Percentiles rank a stretch among this genome's conserved stretches.
These are phyloP conservation scores for Boeremia lycopersici DNA, from an alignment of 2,329 filamentous ascomycete species.

Conservation along the genomic window DNA sequence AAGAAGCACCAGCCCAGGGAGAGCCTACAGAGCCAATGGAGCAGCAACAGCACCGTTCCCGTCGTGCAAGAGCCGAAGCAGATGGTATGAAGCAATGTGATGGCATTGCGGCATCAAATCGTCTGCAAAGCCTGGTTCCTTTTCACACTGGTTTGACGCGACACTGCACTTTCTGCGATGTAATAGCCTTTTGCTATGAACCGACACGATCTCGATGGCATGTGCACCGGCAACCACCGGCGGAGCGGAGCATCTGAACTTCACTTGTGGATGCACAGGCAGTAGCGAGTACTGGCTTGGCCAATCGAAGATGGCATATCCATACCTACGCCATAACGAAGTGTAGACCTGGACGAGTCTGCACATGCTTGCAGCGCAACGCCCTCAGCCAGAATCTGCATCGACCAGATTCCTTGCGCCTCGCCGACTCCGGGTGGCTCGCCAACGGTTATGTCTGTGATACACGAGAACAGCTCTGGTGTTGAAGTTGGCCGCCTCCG, in stretches of 20 bases:
- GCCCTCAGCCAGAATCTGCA: neutral
- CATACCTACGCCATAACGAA: too few species aligned
- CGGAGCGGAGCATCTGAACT: neutral
- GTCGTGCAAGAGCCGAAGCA: slow-evolving; percentile 30
- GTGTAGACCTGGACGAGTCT: too few species aligned
- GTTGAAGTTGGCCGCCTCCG: slow-evolving; percentile 3
- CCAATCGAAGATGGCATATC: too few species aligned
- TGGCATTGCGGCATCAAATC: neutral
- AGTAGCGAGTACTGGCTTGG: too few species aligned
- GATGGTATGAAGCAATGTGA: slow-evolving; percentile 23
- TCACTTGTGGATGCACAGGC: too few species aligned
- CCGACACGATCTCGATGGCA: too few species aligned
- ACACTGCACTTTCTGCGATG: neutral
- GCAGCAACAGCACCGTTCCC: slow-evolving; percentile 20
- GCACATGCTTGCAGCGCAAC: neutral
- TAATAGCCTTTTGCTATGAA: neutral
- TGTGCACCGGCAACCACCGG: neutral
- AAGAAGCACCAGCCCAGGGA: slow-evolving; percentile 13
- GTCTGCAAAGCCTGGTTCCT: neutral
- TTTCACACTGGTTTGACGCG: neutral
- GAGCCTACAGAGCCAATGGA: slow-evolving; percentile 23
- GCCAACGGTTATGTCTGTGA: neutral
- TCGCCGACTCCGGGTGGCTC: neutral
- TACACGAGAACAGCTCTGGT: slow-evolving; percentile 2
- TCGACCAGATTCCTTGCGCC: neutral